Evolutionary conservation across 2,329 filamentous ascomycete genomes (phyloP).

Genomic region (Metarhizium humberi): DNA sequence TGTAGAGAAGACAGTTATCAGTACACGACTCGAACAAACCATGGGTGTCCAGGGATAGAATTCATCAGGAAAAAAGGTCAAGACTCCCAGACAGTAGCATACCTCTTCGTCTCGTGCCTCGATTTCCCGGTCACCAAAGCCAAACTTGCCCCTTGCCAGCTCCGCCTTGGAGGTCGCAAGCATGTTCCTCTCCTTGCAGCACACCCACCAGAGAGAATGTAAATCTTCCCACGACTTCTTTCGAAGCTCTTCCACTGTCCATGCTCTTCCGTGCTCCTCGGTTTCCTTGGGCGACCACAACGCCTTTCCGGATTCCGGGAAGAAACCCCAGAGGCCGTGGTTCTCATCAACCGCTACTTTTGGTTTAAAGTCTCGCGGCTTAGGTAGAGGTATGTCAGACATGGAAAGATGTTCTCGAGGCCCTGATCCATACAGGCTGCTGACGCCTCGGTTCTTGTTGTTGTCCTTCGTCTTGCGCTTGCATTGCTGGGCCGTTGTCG

Average conservation of each 20-base stretch:
- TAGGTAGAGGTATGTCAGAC: slow-evolving; percentile 61
- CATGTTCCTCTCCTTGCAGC: slow-evolving; percentile 81
- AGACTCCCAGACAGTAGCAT: slow-evolving; percentile 22
- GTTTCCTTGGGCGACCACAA: slow-evolving; percentile 65
- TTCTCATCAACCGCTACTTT: slow-evolving; percentile 53
- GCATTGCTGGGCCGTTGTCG: slow-evolving; percentile 43
- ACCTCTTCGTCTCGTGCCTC: slow-evolving; percentile 57
- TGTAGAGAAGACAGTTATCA: slow-evolving; percentile 4
- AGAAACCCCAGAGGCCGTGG: slow-evolving; percentile 92
- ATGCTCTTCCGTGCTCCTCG: slow-evolving; percentile 65
- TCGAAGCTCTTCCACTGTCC: slow-evolving; percentile 78
- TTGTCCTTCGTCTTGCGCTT: slow-evolving; percentile 54
- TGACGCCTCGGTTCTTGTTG: slow-evolving; percentile 74
- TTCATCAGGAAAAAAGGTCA: neutral
- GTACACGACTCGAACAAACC: slow-evolving; percentile 1
- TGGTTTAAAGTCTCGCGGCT: slow-evolving; percentile 53
- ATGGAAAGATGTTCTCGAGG: slow-evolving; percentile 66
- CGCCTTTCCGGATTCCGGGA: slow-evolving; percentile 60
- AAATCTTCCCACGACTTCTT: slow-evolving; percentile 90
- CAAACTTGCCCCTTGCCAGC: slow-evolving; percentile 55
- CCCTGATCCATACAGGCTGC: slow-evolving; percentile 69
- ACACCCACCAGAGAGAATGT: slow-evolving; percentile 90
- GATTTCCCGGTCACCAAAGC: slow-evolving; percentile 65
- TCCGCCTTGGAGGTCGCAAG: slow-evolving; percentile 70
- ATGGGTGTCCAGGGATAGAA: neutral